These are phyloP conservation scores for Mucor plumbeus DNA, from an alignment of 371 early-diverging fungal species.

Conservation along the genomic window DNA sequence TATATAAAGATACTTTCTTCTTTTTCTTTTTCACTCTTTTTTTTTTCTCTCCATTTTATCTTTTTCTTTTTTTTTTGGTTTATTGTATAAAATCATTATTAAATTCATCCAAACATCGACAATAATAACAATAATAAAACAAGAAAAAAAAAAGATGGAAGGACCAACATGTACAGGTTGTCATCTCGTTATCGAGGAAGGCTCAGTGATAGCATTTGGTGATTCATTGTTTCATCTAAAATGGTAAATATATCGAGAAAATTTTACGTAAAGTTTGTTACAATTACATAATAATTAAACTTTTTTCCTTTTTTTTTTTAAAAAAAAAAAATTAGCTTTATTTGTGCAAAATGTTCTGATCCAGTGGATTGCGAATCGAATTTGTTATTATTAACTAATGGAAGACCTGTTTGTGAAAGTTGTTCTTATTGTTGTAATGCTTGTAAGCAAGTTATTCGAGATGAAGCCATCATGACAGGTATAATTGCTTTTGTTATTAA, in stretches of 20 bases:
- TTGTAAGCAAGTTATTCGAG: constrained; percentile 80
- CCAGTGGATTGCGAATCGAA: constrained; percentile 79
- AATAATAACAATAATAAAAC: background rate
- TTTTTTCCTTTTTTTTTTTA: background rate
- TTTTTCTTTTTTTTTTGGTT: background rate
- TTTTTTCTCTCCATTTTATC: background rate
- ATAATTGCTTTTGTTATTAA: background rate
- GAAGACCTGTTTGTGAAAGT: constrained; percentile 82
- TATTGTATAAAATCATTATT: background rate
- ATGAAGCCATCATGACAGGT: constrained; percentile 90
- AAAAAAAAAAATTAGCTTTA: constrained; percentile 55
- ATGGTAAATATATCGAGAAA: constrained; percentile 55
- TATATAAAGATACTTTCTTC: background rate
- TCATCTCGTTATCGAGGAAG: constrained; percentile 69
- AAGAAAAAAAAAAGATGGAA: constrained; percentile 19
- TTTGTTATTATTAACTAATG: constrained; percentile 76
- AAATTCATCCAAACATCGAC: background rate
- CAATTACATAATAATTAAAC: background rate
- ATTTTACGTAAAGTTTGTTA: background rate
- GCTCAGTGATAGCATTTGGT: constrained; percentile 81
- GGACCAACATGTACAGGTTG: constrained; percentile 73
- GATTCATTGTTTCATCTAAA: constrained; percentile 82
- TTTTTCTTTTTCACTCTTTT: background rate
- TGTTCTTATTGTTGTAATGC: constrained; percentile 84
- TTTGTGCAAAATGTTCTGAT: constrained; percentile 76